Evolutionary conservation across 768 basidiomycete species (phyloP), one percentile per base, ranked within the genome.

Genomic region (Asterophora parasitica): DNA sequence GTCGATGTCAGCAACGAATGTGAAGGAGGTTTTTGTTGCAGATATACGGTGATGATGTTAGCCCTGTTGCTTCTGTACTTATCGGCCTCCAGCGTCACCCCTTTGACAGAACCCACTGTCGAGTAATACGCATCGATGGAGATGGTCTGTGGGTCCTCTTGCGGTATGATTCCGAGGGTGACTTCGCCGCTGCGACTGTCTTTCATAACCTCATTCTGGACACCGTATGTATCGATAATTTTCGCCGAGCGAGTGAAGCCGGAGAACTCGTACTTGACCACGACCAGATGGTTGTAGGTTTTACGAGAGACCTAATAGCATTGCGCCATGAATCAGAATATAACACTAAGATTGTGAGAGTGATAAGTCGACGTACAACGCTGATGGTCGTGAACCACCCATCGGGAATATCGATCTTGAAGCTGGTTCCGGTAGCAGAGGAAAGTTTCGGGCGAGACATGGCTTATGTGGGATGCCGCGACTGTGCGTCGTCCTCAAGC

Each of bases 381-480:
- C 44, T 47, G 39, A 52, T 35, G 46, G 40, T 52, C 15, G 46
- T 42, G 50, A 27, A 52, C 50, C 50, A 52, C 8, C 45, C 50
- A 30, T 23, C 15, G 36, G 50, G 50, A 8, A 52, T 27, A 2
- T 47, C 46, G 46, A 52, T 31, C 26, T 52, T 34, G 33, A 48
- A 44, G n/a, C 37, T 33, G 30, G 35, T 41, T 4, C 44, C 44
- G 33, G 30, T 51, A 23, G 35, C 31, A 34, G 16, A 45, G 15
- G 32, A 7, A 15, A 49, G 36, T 16, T 49, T 51, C 6, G 50
- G 50, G 16, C 38, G 43, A 39, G 50, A 45, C 50, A 51, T 51
- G 36, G 28, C 13, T 12, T 31, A 20, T 46, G 43, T 36, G 48
- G 42, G 32, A 27, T 20, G 35, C 38, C 11, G 13, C 8, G 12